Evolutionary conservation across 768 basidiomycete genomes (phyloP).

Genomic region (Boletus reticuloceps): DNA sequence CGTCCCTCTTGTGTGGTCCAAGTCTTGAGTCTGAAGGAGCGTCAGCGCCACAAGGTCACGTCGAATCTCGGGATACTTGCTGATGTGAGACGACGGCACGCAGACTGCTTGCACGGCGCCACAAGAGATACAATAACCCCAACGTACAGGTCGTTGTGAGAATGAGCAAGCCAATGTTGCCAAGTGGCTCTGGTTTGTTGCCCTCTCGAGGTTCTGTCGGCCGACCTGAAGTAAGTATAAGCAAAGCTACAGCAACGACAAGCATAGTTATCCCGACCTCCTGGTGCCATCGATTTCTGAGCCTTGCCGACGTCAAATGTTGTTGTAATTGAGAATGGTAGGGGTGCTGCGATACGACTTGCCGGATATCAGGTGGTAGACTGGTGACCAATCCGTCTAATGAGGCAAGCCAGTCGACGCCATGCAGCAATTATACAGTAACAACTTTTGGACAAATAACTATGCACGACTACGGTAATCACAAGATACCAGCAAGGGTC

Average conservation of each 20-base stretch:
- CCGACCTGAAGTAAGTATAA: background rate
- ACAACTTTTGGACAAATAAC: background rate
- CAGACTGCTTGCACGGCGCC: constrained; percentile 56
- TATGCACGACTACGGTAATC: constrained; percentile 5
- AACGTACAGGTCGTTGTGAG: constrained; percentile 58
- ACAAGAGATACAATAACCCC: constrained; percentile 58
- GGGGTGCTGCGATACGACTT: background rate
- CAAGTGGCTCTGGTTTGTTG: constrained; percentile 64
- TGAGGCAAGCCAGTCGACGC: no score
- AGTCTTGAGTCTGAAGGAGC: constrained; percentile 49
- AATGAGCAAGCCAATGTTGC: constrained; percentile 50
- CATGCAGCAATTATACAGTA: no score
- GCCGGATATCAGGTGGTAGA: no score
- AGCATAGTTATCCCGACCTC: constrained; percentile 17
- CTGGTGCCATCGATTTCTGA: constrained; percentile 19
- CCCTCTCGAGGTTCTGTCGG: constrained; percentile 54
- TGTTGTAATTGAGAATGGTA: background rate
- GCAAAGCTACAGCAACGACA: background rate
- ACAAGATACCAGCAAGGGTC: constrained; percentile 1
- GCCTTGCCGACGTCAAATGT: background rate
- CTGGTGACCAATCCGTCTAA: no score
- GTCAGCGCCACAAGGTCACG: background rate
- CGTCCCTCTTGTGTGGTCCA: constrained; percentile 52
- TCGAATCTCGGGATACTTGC: constrained; percentile 35
- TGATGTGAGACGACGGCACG: constrained; percentile 61